phyloP scores from a whole-genome alignment of 1,284 basidiomycete species.

The Pseudozyma pruni region DNA sequence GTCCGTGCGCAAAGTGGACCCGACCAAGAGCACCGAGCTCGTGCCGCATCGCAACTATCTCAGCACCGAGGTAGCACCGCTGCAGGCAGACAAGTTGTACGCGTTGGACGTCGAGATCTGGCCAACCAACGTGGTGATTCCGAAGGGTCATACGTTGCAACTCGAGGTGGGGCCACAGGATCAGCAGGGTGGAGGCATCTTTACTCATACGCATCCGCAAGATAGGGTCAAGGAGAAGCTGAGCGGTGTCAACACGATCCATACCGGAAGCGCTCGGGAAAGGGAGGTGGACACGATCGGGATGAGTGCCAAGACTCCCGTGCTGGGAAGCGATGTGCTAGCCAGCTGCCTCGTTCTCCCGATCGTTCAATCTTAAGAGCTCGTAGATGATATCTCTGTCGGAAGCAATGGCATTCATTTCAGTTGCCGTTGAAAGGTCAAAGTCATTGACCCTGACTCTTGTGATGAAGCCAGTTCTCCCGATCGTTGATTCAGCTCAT shows the following conservation, averaged over 20 bases:
- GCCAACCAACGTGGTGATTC: conserved; percentile 66
- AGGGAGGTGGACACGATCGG: conserved; percentile 9
- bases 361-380: conserved; percentile 6
- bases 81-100: conserved; percentile 54
- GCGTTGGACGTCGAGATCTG: conserved; percentile 64
- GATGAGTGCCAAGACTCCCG: conserved; percentile 17
- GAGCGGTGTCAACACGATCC: conserved; percentile 15
- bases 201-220: conserved; percentile 19
- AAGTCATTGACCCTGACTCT: too few species aligned
- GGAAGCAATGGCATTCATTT: too few species aligned
- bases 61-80: conserved; percentile 51
- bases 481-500: too few species aligned
- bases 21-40: conserved; percentile 37
- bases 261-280: conserved; percentile 2
- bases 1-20: conserved; percentile 61
- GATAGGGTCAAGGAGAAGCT: conserved; percentile 16
- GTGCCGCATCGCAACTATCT: conserved; percentile 63
- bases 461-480: too few species aligned
- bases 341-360: conserved; percentile 21
- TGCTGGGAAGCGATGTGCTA: conserved; percentile 13
- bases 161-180: conserved; percentile 57
- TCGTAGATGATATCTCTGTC: too few species aligned
- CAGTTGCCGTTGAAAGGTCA: too few species aligned
- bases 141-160: conserved; percentile 53
- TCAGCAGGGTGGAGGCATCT: conserved; percentile 27